Conservation (phyloP, 2,329 filamentous ascomycete genomes). For the Diaporthe destruens region DNA sequence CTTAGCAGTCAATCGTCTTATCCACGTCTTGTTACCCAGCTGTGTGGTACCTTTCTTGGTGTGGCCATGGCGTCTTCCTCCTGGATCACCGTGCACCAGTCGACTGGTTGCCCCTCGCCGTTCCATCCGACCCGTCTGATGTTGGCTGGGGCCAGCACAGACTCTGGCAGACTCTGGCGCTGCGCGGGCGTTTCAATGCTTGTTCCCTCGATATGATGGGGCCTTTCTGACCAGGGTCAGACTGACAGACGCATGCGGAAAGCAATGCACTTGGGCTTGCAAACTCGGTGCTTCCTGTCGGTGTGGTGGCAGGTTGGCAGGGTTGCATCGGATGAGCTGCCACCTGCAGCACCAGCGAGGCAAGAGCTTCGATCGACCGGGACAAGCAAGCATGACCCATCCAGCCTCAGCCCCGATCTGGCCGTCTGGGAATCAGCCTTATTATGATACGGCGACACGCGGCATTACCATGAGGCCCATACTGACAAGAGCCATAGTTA, state of each 20-base stretch:
- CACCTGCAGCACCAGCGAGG: slow-evolving; percentile 18
- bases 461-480: not conserved
- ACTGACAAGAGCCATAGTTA: not conserved
- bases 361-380: not conserved
- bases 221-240: no score
- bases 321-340: slow-evolving; percentile 16
- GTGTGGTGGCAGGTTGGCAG: no score
- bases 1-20: no score
- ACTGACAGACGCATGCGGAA: not conserved
- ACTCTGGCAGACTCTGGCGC: not conserved
- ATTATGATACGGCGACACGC: slow-evolving; percentile 26
- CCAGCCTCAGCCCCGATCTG: slow-evolving; percentile 17
- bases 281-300: no score
- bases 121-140: slow-evolving; percentile 15
- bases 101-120: slow-evolving; percentile 1
- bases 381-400: slow-evolving; percentile 22
- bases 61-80: not conserved
- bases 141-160: not conserved
- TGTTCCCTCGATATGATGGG: not conserved
- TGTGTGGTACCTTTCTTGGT: slow-evolving; percentile 5
- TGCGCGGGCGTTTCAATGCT: slow-evolving; percentile 12
- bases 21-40: not conserved
- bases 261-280: no score
- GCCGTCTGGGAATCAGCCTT: slow-evolving; percentile 12
- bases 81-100: not conserved